These are phyloP conservation scores for Coemansia sp. DNA, from an alignment of 192 early-diverging fungal genomes.

Conservation along the genomic window DNA sequence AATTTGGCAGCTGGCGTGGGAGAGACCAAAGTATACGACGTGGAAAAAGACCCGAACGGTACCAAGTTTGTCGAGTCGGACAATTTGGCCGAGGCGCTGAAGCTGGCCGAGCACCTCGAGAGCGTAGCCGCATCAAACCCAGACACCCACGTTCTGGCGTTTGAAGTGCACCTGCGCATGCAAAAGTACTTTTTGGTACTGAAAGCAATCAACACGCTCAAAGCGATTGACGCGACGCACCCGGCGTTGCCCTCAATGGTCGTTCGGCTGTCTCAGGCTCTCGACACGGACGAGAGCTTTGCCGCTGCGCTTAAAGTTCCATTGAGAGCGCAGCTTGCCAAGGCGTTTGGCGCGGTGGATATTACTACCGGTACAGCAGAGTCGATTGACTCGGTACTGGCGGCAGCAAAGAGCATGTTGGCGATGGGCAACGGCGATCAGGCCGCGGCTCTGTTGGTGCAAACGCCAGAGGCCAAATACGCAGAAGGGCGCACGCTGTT, in stretches of 20 bases:
- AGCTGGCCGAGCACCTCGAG: conserved; percentile 71
- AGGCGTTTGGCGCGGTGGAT: conserved; percentile 37
- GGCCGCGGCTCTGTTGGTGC: conserved; percentile 14
- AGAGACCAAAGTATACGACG: conserved; percentile 54
- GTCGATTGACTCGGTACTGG: conserved; percentile 15
- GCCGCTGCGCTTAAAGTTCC: conserved; percentile 49
- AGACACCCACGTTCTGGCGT: conserved; percentile 32
- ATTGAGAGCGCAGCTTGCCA: conserved; percentile 37
- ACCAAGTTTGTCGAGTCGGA: conserved; percentile 53
- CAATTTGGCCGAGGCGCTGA: conserved; percentile 70
- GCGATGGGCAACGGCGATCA: conserved; percentile 17
- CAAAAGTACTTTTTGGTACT: conserved; percentile 51
- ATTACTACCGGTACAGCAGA: conserved; percentile 8
- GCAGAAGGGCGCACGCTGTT: conserved; percentile 27
- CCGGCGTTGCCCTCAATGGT: conserved; percentile 34
- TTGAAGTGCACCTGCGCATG: conserved; percentile 52
- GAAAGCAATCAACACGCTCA: conserved; percentile 45
- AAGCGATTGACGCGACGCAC: conserved; percentile 28
- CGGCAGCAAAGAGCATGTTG: conserved; percentile 26
- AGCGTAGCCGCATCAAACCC: conserved; percentile 16
- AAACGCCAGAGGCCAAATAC: conserved; percentile 18
- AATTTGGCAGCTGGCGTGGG: conserved; percentile 43
- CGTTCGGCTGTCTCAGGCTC: conserved; percentile 23
- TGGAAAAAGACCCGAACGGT: conserved; percentile 43
- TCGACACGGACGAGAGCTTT: conserved; percentile 43